A percentile compares a stretch with the other conserved stretches of the same genome.
phyloP scores from a whole-genome alignment of 2,329 filamentous ascomycete genomes.

The Cryphonectria japonica region DNA sequence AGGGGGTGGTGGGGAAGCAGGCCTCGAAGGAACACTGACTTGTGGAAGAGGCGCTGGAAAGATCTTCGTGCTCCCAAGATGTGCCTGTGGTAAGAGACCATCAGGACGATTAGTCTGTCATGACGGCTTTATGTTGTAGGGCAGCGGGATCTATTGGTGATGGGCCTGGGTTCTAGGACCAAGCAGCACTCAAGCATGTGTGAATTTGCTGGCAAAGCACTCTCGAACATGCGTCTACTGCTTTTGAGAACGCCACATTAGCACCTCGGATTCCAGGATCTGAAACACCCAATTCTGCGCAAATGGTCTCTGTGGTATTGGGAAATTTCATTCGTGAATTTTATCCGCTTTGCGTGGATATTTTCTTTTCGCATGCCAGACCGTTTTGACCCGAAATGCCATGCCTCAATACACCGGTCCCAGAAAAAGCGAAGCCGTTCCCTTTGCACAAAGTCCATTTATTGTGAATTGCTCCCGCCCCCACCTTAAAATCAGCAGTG shows the following conservation, averaged over 20 bases:
- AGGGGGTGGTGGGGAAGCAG: background rate
- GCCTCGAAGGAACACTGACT: background rate
- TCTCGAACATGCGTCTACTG: slow-evolving; percentile 14
- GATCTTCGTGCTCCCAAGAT: background rate
- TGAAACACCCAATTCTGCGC: slow-evolving; percentile 7
- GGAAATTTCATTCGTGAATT: slow-evolving; percentile 30
- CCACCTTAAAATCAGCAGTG: slow-evolving; percentile 21
- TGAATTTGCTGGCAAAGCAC: background rate
- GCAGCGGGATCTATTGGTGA: background rate
- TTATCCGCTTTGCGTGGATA: slow-evolving; percentile 29
- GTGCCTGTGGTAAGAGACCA: too few relatives aligned
- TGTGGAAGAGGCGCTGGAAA: background rate
- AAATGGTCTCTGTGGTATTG: slow-evolving; percentile 22
- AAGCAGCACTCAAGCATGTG: background rate
- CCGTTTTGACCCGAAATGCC: slow-evolving; percentile 31
- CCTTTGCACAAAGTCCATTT: slow-evolving; percentile 29
- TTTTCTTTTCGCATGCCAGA: slow-evolving; percentile 30
- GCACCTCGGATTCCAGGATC: slow-evolving; percentile 12
- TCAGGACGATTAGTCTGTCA: too few relatives aligned
- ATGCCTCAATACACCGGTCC: slow-evolving; percentile 32
- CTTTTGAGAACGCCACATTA: background rate
- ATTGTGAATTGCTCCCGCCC: slow-evolving; percentile 18
- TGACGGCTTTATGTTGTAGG: too few relatives aligned
- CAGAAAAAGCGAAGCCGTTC: slow-evolving; percentile 31
- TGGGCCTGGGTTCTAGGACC: background rate